Conservation (phyloP, 768 basidiomycete species). For the Lactarius indigo region DNA sequence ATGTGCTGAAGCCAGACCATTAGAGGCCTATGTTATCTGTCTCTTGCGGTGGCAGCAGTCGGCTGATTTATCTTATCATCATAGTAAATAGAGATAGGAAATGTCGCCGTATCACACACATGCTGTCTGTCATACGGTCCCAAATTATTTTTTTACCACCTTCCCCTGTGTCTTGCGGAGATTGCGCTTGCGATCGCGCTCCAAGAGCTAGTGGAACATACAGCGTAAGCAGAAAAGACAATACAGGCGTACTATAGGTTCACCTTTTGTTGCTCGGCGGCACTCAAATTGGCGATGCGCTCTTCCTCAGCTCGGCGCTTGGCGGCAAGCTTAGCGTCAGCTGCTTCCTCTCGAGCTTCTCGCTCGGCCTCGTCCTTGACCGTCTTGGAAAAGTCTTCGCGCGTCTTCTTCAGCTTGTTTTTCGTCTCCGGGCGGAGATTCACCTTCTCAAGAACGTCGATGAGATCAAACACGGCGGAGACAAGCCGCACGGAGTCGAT, state of each 20-base stretch:
- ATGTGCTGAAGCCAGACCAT: background rate
- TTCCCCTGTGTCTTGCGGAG: constrained; percentile 71
- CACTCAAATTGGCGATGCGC: constrained; percentile 63
- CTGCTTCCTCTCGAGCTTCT: constrained; percentile 69
- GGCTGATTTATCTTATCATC: constrained; percentile 1
- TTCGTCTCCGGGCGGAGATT: constrained; percentile 79
- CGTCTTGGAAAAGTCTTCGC: constrained; percentile 67
- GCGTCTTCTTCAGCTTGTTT: constrained; percentile 65
- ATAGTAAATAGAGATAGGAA: constrained; percentile 5
- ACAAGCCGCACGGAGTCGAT: constrained; percentile 57
- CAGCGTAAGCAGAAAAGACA: background rate
- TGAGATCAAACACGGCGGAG: constrained; percentile 64
- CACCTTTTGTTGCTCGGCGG: constrained; percentile 83
- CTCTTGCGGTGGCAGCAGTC: background rate
- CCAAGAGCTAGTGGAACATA: constrained; percentile 46
- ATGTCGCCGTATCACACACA: background rate
- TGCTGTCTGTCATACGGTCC: background rate
- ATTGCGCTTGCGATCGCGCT: constrained; percentile 72
- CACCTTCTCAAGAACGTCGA: constrained; percentile 56
- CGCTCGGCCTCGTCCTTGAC: constrained; percentile 63
- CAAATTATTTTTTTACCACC: constrained; percentile 45
- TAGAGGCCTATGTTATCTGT: background rate
- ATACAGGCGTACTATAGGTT: constrained; percentile 18
- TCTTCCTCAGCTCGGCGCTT: constrained; percentile 76
- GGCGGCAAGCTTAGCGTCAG: constrained; percentile 66